phyloP scores from a whole-genome alignment of 2,329 filamentous ascomycete genomes.

The Talaromyces sp. region DNA sequence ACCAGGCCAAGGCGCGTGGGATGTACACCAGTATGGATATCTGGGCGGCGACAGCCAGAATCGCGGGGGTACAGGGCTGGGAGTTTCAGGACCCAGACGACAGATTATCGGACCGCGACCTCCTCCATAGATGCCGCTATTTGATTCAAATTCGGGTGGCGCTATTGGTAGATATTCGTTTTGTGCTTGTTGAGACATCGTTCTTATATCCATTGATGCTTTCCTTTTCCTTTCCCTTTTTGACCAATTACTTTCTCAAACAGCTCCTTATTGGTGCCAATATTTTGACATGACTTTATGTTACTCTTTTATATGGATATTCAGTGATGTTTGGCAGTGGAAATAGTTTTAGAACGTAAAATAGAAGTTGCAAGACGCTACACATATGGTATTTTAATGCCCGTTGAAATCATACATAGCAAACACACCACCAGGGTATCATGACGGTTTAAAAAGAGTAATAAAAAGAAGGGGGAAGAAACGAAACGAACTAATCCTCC shows the following conservation, averaged over 20 bases:
- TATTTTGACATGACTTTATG: neutral
- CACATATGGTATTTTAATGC: neutral
- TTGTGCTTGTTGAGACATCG: neutral
- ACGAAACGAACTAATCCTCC: neutral
- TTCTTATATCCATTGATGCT: constrained; percentile 3
- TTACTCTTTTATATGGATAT: neutral
- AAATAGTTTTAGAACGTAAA: neutral
- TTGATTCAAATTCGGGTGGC: neutral
- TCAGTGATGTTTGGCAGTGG: neutral
- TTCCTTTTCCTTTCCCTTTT: neutral
- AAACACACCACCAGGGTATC: neutral
- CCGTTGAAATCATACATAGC: neutral
- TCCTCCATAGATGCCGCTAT: constrained; percentile 27
- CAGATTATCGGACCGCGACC: constrained; percentile 62
- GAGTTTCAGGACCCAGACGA: constrained; percentile 53
- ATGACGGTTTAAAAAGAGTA: neutral
- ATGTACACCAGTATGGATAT: constrained; percentile 62
- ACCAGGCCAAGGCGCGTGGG: constrained; percentile 50
- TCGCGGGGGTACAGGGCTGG: constrained; percentile 46
- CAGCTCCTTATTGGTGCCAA: neutral
- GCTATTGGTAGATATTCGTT: neutral
- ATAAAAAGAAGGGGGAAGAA: neutral
- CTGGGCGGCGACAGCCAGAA: constrained; percentile 61
- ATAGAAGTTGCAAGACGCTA: neutral
- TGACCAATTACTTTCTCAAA: neutral